Conservation (phyloP, 257 asterid species). For the Salvia miltiorrhiza region DNA sequence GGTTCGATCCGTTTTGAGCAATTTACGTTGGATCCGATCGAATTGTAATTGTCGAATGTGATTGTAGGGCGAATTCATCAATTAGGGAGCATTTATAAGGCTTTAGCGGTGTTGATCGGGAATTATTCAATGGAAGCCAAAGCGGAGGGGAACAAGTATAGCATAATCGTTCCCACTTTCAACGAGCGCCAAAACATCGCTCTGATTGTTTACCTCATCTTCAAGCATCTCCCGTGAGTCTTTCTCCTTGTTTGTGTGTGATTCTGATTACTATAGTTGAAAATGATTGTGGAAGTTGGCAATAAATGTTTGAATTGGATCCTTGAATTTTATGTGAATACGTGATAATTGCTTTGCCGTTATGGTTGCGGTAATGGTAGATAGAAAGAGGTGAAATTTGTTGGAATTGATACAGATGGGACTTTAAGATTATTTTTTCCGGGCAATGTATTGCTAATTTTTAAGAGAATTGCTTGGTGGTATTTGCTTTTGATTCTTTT, state of each 20-base stretch:
- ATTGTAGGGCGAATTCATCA: neutral
- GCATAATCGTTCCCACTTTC: constrained; percentile 91
- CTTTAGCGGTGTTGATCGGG: constrained; percentile 18
- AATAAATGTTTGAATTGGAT: neutral
- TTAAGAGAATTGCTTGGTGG: neutral
- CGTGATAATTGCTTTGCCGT: neutral
- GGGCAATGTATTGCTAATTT: neutral
- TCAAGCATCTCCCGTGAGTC: constrained; percentile 79
- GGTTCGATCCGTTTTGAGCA: too few relatives aligned
- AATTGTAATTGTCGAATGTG: neutral
- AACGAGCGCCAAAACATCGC: constrained; percentile 98
- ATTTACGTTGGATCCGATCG: neutral
- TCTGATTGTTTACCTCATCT: constrained; percentile 74
- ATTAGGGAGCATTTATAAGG: constrained; percentile 24
- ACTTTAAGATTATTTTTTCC: neutral
- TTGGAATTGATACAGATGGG: constrained; percentile 9
- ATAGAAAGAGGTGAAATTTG: neutral
- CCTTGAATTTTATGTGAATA: neutral
- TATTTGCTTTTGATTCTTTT: neutral
- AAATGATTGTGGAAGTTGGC: neutral
- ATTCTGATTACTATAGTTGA: neutral
- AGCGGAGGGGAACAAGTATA: constrained; percentile 65
- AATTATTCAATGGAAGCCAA: constrained; percentile 38
- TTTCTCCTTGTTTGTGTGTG: neutral
- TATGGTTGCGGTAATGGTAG: neutral